A percentile compares a stretch with the other conserved stretches of the same genome.
These are phyloP conservation scores for Phytophthora rubi DNA, from an alignment of 352 stramenopile genomes.

Conservation along the genomic window DNA sequence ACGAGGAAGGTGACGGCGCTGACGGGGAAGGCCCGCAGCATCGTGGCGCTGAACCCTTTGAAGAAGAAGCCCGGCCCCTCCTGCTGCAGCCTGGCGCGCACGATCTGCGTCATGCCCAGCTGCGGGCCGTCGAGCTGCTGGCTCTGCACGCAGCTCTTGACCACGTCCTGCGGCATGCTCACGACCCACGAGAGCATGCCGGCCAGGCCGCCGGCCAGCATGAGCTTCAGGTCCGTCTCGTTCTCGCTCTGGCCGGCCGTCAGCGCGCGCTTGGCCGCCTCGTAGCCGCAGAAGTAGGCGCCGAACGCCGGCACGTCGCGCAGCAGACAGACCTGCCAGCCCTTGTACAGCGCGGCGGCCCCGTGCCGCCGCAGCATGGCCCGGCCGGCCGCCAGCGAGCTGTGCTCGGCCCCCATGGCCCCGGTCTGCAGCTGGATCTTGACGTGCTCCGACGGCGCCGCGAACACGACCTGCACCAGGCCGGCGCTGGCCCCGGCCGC, in stretches of 20 bases:
- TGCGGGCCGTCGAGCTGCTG: slow-evolving; percentile 45
- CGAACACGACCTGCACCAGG: slow-evolving; percentile 70
- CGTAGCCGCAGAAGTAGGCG: slow-evolving; percentile 80
- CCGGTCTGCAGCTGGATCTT: slow-evolving; percentile 85
- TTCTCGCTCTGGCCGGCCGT: slow-evolving; percentile 52
- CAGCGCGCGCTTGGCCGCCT: slow-evolving; percentile 61
- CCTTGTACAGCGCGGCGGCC: slow-evolving; percentile 58
- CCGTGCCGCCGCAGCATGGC: slow-evolving; percentile 49
- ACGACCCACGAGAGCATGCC: slow-evolving; percentile 79
- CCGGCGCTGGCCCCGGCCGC: slow-evolving; percentile 58
- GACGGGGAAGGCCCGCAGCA: slow-evolving; percentile 79
- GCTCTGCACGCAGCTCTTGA: slow-evolving; percentile 90
- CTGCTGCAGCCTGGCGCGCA: slow-evolving; percentile 45
- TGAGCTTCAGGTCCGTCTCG: slow-evolving; percentile 66
- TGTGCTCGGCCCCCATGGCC: slow-evolving; percentile 49
- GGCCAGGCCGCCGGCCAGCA: slow-evolving; percentile 73
- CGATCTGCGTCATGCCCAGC: slow-evolving; percentile 48
- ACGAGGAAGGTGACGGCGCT: slow-evolving; percentile 84
- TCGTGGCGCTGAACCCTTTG: slow-evolving; percentile 76
- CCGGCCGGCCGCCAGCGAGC: slow-evolving; percentile 54
- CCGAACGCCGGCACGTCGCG: slow-evolving; percentile 79
- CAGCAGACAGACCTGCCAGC: slow-evolving; percentile 66
- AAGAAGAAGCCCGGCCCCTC: slow-evolving; percentile 75
- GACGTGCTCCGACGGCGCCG: slow-evolving; percentile 71
- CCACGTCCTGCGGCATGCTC: slow-evolving; percentile 85